Percentiles rank a stretch among this genome's conserved stretches.
Conservation (phyloP, 441 rosid genomes). For the Croton setiger region DNA sequence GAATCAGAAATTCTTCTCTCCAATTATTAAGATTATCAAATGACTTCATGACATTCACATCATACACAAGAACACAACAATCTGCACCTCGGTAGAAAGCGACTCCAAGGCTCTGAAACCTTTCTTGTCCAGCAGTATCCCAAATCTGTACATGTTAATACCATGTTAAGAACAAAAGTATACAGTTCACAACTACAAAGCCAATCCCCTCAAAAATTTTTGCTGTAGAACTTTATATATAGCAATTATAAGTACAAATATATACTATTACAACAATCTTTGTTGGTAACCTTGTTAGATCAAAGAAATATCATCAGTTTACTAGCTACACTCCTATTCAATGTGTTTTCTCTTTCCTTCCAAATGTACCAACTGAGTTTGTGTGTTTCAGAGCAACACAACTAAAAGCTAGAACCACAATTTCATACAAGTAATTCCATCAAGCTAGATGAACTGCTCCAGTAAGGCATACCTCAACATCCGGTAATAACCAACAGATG, state of each 20-base stretch:
- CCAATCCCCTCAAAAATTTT: background rate
- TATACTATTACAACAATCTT: background rate
- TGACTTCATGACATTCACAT: constrained; percentile 82
- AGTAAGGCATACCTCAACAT: background rate
- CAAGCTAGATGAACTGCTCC: background rate
- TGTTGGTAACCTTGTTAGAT: background rate
- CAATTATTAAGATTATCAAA: constrained; percentile 83
- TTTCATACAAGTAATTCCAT: background rate
- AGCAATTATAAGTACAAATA: background rate
- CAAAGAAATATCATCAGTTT: background rate
- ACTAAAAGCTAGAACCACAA: background rate
- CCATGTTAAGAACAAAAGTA: background rate
- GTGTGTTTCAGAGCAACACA: background rate
- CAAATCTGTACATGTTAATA: constrained; percentile 46
- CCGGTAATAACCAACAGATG: background rate
- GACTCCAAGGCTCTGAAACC: constrained; percentile 43
- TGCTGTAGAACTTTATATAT: background rate
- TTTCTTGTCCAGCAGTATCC: constrained; percentile 74
- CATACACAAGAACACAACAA: constrained; percentile 52
- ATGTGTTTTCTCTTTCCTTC: background rate
- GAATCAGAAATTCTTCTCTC: constrained; percentile 84
- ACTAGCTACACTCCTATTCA: background rate
- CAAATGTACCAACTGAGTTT: background rate
- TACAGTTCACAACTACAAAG: background rate
- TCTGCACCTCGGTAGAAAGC: constrained; percentile 74